A percentile compares a stretch with the other conserved stretches of the same genome.
Evolutionary conservation across 83 land plant genomes (phyloP).

Genomic region (Picea mariana): DNA sequence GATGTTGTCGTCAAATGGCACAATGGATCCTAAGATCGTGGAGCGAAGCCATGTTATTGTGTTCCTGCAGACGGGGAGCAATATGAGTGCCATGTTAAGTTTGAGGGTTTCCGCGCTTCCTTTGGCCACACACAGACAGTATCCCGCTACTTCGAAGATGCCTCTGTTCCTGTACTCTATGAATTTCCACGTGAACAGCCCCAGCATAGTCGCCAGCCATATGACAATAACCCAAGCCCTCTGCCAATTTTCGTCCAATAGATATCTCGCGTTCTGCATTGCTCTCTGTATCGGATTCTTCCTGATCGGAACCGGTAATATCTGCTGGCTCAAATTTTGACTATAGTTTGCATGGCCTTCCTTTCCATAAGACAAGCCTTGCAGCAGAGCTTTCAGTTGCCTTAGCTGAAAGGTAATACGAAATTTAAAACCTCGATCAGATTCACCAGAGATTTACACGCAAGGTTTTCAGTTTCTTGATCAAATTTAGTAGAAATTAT

Average conservation of each 20-base stretch:
- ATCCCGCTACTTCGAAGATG: slow-evolving; percentile 70
- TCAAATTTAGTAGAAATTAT: neutral
- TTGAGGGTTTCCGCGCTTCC: slow-evolving; percentile 84
- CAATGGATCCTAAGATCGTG: slow-evolving; percentile 40
- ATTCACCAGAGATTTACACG: neutral
- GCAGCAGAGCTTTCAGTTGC: slow-evolving; percentile 63
- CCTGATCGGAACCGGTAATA: slow-evolving; percentile 39
- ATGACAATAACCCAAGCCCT: slow-evolving; percentile 73
- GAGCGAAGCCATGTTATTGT: slow-evolving; percentile 74
- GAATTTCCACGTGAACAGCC: slow-evolving; percentile 76
- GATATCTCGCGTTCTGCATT: slow-evolving; percentile 27
- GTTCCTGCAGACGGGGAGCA: slow-evolving; percentile 82
- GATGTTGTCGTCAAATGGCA: slow-evolving; percentile 66
- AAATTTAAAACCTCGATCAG: neutral
- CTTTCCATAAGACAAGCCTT: slow-evolving; percentile 34
- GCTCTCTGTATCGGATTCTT: slow-evolving; percentile 34
- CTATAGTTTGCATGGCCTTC: slow-evolving; percentile 24
- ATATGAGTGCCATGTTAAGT: slow-evolving; percentile 87
- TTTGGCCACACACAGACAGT: slow-evolving; percentile 73
- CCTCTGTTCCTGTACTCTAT: slow-evolving; percentile 55
- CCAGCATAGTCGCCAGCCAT: slow-evolving; percentile 56
- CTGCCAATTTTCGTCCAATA: slow-evolving; percentile 75
- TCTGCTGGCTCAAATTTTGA: slow-evolving; percentile 36
- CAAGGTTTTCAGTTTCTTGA: neutral
- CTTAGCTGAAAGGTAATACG: slow-evolving; percentile 34